Percentiles rank a stretch among this genome's conserved stretches.
phyloP scores from a whole-genome alignment of 768 basidiomycete species.

The Serendipita sp. region DNA sequence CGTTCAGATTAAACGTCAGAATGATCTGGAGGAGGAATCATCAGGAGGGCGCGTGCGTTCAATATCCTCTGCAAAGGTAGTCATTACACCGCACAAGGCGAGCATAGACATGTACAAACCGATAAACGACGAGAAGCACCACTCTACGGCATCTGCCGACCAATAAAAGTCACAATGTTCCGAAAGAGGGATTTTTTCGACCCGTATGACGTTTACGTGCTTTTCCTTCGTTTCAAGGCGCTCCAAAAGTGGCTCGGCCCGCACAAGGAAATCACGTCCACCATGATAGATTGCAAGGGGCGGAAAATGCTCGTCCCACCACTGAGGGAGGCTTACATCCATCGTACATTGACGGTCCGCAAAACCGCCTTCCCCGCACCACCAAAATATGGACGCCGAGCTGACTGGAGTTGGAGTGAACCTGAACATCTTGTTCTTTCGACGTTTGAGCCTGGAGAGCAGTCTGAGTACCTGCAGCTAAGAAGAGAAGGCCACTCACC shows the following conservation, averaged over 20 bases:
- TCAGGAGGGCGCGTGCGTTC: conserved; percentile 2
- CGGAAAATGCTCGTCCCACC: conserved; percentile 33
- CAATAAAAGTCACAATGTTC: conserved; percentile 25
- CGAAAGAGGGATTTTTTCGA: conserved; percentile 26
- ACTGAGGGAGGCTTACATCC: conserved; percentile 16
- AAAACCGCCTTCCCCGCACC: conserved; percentile 32
- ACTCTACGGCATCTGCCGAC: conserved; percentile 33
- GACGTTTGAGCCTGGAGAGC: conserved; percentile 24
- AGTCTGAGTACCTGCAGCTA: conserved; percentile 31
- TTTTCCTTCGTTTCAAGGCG: conserved; percentile 26
- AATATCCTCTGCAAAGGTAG: conserved; percentile 7
- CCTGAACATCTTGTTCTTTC: conserved; percentile 35
- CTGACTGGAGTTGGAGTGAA: conserved; percentile 34
- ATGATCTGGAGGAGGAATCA: not conserved
- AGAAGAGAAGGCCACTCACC: conserved; percentile 21
- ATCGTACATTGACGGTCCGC: conserved; percentile 26
- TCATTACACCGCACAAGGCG: not conserved
- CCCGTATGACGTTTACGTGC: conserved; percentile 27
- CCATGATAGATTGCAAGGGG: conserved; percentile 29
- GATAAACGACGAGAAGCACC: conserved; percentile 20
- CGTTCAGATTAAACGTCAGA: not conserved
- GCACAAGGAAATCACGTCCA: conserved; percentile 29
- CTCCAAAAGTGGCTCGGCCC: conserved; percentile 29
- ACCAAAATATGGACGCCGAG: conserved; percentile 26
- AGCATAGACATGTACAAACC: not conserved